phyloP scores from a whole-genome alignment of 2,329 filamentous ascomycete species.

The Dactylellina drechsleri region DNA sequence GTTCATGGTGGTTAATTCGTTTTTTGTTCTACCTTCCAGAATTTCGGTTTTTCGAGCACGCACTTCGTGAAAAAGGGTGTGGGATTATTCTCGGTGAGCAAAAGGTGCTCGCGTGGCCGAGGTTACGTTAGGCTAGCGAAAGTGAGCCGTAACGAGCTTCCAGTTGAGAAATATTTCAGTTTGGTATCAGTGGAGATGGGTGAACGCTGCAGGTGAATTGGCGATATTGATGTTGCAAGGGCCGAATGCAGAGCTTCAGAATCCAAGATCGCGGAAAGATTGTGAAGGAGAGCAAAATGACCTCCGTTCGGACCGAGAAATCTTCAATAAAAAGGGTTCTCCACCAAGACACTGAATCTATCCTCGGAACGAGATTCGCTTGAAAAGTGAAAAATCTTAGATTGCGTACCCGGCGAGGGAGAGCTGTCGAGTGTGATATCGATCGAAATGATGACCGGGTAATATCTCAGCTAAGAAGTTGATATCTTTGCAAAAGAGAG shows the following conservation, averaged over 20 bases:
- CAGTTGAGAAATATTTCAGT: background rate
- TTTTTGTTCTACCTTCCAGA: background rate
- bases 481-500: conserved; percentile 26
- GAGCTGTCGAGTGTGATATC: background rate
- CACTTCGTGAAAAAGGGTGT: background rate
- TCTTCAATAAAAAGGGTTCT: conserved; percentile 6
- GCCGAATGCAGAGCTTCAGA: conserved; percentile 26
- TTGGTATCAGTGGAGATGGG: too few relatives aligned
- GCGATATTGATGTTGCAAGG: conserved; percentile 25
- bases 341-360: background rate
- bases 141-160: background rate
- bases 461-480: conserved; percentile 3
- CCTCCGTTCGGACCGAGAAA: conserved; percentile 51
- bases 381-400: background rate
- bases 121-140: too few relatives aligned
- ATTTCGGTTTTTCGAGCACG: too few relatives aligned
- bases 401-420: background rate
- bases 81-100: conserved; percentile 20
- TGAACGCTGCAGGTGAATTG: background rate
- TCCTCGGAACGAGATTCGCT: conserved; percentile 2
- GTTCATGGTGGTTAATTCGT: conserved; percentile 22
- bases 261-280: conserved; percentile 17
- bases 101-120: conserved; percentile 29
- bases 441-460: too few relatives aligned
- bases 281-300: conserved; percentile 47